Evolutionary conservation across 352 stramenopile species (phyloP), one percentile per base, ranked within the genome.

Genomic region (Paralagenidium karlingii): DNA sequence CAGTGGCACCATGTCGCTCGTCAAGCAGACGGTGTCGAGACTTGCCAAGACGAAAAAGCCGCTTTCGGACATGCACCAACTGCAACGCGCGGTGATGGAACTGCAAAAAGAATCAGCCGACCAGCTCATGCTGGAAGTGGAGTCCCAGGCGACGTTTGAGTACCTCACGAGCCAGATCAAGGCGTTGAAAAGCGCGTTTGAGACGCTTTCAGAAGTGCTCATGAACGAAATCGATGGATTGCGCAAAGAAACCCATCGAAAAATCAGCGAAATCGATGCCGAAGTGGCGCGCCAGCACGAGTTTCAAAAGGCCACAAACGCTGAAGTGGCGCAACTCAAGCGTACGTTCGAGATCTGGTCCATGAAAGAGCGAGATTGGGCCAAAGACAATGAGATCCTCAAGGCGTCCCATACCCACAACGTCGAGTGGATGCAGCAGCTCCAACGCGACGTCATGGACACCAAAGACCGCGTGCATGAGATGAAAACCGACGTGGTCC

Each of bases 361-460:
- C 11, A 32, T 83, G 1, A 89, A 89, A 37, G 75, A 89, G 59
- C 66, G 75, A 18, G 71, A 89, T 45, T 89, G 75, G 71, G 71
- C 71, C 13, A 89, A 89, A 47, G 75, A 89, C 40, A 86, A 86
- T 26, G 75, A 89, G 46, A 82, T 89, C 36, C 58, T 86, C 21
- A 89, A 89, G 43, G 60, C 68, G 1, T 83, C 68, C n/a, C 75
- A 89, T 43, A 65, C 52, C 27, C 75, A 86, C 50, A 83, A 89
- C 39, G 42, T 86, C 26, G 75, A 89, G 55, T 89, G 75, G 75
- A 89, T 89, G 75, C 75, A 89, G 40, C 66, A 84, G 51, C 47
- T 89, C 39, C 75, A 89, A 40, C 69, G 75, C 6, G 75, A 89
- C 29, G 66, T 81, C 16, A 83, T 82, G 57, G 69, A 85, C 27